A percentile compares a stretch with the other conserved stretches of the same genome.
Evolutionary conservation across 1,284 basidiomycete species (phyloP).

Genomic region (Malassezia yamatoensis): DNA sequence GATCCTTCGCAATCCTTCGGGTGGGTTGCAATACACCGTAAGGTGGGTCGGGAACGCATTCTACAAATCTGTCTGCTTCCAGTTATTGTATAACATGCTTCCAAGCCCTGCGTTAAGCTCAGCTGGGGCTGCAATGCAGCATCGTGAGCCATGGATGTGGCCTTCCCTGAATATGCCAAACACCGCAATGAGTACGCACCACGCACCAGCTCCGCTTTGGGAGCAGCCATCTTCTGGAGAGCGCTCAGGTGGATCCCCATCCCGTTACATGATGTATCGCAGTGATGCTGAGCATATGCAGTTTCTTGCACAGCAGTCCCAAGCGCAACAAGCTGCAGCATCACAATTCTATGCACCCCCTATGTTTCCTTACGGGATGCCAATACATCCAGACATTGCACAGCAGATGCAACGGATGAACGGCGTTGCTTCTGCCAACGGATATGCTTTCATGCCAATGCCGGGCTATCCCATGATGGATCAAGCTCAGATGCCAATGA

Average conservation of each 20-base stretch:
- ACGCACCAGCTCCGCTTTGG: conserved; percentile 3
- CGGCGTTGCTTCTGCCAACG: background rate
- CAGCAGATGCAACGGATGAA: conserved; percentile 5
- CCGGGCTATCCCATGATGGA: conserved; percentile 12
- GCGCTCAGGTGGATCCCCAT: conserved; percentile 2
- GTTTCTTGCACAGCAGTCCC: background rate
- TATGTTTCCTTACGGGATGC: conserved; percentile 4
- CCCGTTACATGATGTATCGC: conserved; percentile 15
- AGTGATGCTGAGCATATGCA: conserved; percentile 2
- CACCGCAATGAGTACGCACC: background rate
- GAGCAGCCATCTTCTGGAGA: conserved; percentile 5
- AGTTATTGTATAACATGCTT: background rate
- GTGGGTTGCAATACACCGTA: background rate
- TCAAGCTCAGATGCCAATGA: conserved; percentile 8
- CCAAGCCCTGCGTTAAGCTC: background rate
- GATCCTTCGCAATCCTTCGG: background rate
- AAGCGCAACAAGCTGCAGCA: background rate
- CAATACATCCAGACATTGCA: conserved; percentile 11
- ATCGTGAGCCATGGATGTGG: conserved; percentile 5
- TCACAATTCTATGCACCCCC: background rate
- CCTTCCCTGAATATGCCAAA: background rate
- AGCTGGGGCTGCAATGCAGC: background rate
- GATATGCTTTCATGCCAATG: background rate
- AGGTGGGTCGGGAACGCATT: background rate
- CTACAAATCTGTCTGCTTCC: background rate